Base-by-base conservation (phyloP, 2,329 filamentous ascomycete species). In the Aspergillus oerlinghausenensis region DNA sequence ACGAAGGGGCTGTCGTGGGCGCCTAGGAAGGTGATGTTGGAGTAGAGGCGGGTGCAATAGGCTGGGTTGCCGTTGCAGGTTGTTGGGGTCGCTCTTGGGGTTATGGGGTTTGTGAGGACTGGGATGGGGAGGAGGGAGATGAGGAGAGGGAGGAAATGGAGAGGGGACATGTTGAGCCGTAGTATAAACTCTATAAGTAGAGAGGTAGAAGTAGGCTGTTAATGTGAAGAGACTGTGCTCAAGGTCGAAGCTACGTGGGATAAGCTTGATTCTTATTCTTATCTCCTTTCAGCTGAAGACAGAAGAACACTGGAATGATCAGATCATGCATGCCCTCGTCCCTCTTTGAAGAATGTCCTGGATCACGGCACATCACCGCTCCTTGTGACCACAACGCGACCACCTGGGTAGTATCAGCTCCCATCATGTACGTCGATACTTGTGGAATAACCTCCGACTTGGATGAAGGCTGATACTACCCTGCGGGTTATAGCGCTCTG, bases 1-100 rank as follows among this genome's bases (percentile, higher is more conserved):
- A 86, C 80, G 65, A 89, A 89, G 40, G 84, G 80, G 14, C 81
- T 82, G 73, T 89, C 81, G 73, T 89, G 87, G 6, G 86, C 79
- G 25, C 85, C 87, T 19, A 86, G 73, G 57, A 83, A 81, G n/a
- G 82, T 82, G 54, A 88, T 70, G 40, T 85, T 79, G 59, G 83
- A 83, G 73, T 87, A 88, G 45, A 69, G 72, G 42, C 82, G 80
- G 50, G 70, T 67, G 72, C 85, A 88, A 54, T 84, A 81, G 42
- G 78, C 77, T 1, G 79, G 64, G 53, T 79, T 75, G 59, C 84
- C 84, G 66, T 88, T 88, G 74, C 85, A 88, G 61, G 68, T 56
- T 23, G 56, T 56, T n/a, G 60, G 45, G 4, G 48, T 42, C 3
- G 56, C 26, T 50, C 40, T 32, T 11, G 11, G 29, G 3, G 35